These are phyloP conservation scores for Prunus davidiana DNA, from an alignment of 306 rosid species.

Conservation along the genomic window DNA sequence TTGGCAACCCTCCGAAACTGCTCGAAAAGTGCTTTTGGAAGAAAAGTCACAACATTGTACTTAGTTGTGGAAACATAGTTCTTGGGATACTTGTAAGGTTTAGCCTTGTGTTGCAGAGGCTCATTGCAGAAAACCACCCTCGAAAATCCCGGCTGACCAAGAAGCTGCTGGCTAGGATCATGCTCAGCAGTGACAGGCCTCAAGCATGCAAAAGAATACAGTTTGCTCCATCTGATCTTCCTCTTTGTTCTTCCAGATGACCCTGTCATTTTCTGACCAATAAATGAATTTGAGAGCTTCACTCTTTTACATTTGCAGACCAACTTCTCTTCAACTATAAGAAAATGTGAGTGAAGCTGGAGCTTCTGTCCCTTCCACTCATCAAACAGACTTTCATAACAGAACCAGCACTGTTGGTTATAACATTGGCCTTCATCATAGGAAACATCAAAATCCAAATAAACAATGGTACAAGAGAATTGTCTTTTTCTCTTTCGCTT, in stretches of 20 bases:
- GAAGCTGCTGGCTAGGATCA: background rate
- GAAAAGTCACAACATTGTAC: conserved; percentile 23
- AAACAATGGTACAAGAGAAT: conserved; percentile 1
- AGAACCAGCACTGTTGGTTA: background rate
- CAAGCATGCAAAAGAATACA: conserved; percentile 25
- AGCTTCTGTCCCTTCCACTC: background rate
- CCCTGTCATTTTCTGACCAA: background rate
- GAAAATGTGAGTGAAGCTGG: background rate
- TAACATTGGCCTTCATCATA: background rate
- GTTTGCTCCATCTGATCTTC: conserved; percentile 32
- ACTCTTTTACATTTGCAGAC: background rate
- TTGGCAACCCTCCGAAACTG: conserved; percentile 39
- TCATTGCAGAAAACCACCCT: conserved; percentile 33
- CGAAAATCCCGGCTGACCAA: conserved; percentile 28
- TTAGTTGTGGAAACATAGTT: conserved; percentile 32
- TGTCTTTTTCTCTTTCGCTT: background rate
- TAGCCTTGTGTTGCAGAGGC: conserved; percentile 20
- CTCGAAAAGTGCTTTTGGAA: conserved; percentile 33
- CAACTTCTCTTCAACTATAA: background rate
- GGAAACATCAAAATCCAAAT: conserved; percentile 4
- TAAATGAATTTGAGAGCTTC: background rate
- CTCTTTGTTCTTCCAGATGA: conserved; percentile 24
- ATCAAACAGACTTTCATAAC: background rate
- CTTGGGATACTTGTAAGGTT: conserved; percentile 23
- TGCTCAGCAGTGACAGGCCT: conserved; percentile 4